phyloP scores from a whole-genome alignment of 1,284 basidiomycete species.

The Paramarasmius palmivorus region DNA sequence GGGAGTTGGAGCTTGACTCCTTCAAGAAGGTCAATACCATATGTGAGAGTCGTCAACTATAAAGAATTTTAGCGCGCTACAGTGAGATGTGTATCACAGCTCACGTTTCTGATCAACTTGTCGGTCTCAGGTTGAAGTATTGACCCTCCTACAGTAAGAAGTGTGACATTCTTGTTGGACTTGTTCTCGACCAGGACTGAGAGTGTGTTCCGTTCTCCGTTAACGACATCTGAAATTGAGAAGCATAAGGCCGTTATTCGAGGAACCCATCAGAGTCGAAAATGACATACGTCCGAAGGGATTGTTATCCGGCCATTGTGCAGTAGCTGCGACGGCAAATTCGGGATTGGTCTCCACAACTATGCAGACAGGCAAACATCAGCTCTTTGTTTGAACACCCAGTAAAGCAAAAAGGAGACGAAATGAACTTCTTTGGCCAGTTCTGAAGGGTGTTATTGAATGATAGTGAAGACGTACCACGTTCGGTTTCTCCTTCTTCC shows the following conservation, averaged over 20 bases:
- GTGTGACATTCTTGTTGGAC: conserved; percentile 74
- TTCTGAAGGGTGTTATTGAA: too few relatives aligned
- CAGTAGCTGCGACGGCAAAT: conserved; percentile 60
- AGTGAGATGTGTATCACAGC: conserved; percentile 28
- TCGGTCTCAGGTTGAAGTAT: conserved; percentile 71
- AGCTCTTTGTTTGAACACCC: background rate
- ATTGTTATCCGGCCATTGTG: conserved; percentile 76
- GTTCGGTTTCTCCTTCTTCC: background rate
- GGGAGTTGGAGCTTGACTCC: conserved; percentile 72
- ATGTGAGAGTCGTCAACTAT: conserved; percentile 66
- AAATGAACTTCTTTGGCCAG: too few relatives aligned
- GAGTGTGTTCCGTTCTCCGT: conserved; percentile 81
- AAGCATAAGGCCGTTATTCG: background rate
- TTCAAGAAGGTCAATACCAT: conserved; percentile 60
- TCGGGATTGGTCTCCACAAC: conserved; percentile 25
- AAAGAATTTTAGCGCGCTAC: conserved; percentile 7
- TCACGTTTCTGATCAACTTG: conserved; percentile 73
- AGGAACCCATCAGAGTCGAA: conserved; percentile 9
- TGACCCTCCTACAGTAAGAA: conserved; percentile 71
- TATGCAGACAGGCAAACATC: background rate
- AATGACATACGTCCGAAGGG: conserved; percentile 75
- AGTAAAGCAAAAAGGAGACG: too few relatives aligned
- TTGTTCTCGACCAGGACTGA: conserved; percentile 73
- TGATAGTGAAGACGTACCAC: background rate
- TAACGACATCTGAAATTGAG: conserved; percentile 68